phyloP scores from a whole-genome alignment of 2,329 filamentous ascomycete species.

The Pezicula neosporulosa region DNA sequence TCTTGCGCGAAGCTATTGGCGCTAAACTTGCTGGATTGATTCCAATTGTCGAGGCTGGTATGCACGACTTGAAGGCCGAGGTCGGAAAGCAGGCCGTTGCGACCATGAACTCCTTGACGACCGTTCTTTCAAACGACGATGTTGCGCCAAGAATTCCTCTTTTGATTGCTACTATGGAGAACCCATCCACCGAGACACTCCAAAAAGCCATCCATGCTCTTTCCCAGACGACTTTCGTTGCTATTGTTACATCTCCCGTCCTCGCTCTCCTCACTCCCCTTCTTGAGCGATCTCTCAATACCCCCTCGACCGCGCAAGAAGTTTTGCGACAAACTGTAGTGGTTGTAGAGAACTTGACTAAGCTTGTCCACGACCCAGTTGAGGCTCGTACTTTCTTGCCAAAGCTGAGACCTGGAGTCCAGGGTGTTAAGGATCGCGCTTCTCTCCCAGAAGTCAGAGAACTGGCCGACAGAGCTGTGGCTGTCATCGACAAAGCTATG shows the following conservation, averaged over 20 bases:
- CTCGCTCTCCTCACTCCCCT: slow-evolving; percentile 92
- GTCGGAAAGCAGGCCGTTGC: slow-evolving; percentile 85
- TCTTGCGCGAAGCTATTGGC: slow-evolving; percentile 88
- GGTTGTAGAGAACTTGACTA: slow-evolving; percentile 96
- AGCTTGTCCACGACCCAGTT: slow-evolving; percentile 92
- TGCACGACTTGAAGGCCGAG: slow-evolving; percentile 95
- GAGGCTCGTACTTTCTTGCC: slow-evolving; percentile 94
- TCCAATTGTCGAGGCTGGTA: slow-evolving; percentile 84
- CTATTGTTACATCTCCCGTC: slow-evolving; percentile 91
- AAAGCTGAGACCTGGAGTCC: slow-evolving; percentile 90
- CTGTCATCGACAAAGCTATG: slow-evolving; percentile 94
- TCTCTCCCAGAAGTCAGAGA: slow-evolving; percentile 94
- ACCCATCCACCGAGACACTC: slow-evolving; percentile 81
- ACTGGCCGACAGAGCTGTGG: slow-evolving; percentile 75
- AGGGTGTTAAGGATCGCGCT: slow-evolving; percentile 80
- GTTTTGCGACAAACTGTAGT: slow-evolving; percentile 94
- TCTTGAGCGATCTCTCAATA: slow-evolving; percentile 90
- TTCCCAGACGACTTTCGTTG: slow-evolving; percentile 97
- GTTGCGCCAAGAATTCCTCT: slow-evolving; percentile 89
- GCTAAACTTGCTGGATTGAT: slow-evolving; percentile 82
- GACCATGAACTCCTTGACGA: slow-evolving; percentile 88
- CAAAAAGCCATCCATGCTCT: slow-evolving; percentile 97
- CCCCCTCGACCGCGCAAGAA: slow-evolving; percentile 85
- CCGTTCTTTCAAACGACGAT: slow-evolving; percentile 93
- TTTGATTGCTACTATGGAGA: slow-evolving; percentile 90